A percentile compares a stretch with the other conserved stretches of the same genome.
Evolutionary conservation across 2,329 filamentous ascomycete species (phyloP).

Genomic region (Trichoderma arundinaceum): DNA sequence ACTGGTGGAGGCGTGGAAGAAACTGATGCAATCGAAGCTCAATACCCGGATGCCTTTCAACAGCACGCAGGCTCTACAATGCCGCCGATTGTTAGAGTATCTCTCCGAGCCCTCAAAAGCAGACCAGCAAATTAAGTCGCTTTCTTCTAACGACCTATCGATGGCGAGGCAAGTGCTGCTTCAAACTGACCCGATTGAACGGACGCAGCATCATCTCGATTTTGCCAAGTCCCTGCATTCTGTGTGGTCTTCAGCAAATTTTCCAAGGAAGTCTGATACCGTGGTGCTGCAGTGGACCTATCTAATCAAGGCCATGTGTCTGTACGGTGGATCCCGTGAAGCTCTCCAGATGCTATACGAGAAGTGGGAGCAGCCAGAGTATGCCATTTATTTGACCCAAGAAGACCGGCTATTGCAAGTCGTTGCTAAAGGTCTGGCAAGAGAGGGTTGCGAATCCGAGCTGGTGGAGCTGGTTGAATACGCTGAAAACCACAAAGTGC

Average conservation of each 20-base stretch:
- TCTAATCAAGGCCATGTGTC: slow-evolving; percentile 52
- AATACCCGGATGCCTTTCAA: slow-evolving; percentile 59
- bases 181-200: slow-evolving; percentile 50
- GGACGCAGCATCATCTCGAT: slow-evolving; percentile 53
- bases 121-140: slow-evolving; percentile 41
- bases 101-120: slow-evolving; percentile 46
- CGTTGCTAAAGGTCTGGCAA: slow-evolving; percentile 62
- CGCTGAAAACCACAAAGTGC: slow-evolving; percentile 54
- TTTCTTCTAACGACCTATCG: slow-evolving; percentile 51
- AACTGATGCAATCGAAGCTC: slow-evolving; percentile 65
- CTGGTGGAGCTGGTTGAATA: slow-evolving; percentile 61
- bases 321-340: slow-evolving; percentile 61
- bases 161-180: slow-evolving; percentile 54
- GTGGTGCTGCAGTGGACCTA: slow-evolving; percentile 41
- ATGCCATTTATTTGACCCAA: slow-evolving; percentile 35
- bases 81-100: slow-evolving; percentile 64
- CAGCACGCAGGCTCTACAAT: slow-evolving; percentile 66
- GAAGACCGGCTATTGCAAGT: slow-evolving; percentile 38
- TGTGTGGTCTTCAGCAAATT: slow-evolving; percentile 36
- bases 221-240: slow-evolving; percentile 54
- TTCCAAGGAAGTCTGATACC: slow-evolving; percentile 33
- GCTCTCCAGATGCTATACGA: slow-evolving; percentile 53
- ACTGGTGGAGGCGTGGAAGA: slow-evolving; percentile 67
- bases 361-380: slow-evolving; percentile 40
- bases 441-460: slow-evolving; percentile 62